Base-by-base conservation (phyloP, 108 stramenopile species). In the Pseudonitzschia delicatissima region DNA sequence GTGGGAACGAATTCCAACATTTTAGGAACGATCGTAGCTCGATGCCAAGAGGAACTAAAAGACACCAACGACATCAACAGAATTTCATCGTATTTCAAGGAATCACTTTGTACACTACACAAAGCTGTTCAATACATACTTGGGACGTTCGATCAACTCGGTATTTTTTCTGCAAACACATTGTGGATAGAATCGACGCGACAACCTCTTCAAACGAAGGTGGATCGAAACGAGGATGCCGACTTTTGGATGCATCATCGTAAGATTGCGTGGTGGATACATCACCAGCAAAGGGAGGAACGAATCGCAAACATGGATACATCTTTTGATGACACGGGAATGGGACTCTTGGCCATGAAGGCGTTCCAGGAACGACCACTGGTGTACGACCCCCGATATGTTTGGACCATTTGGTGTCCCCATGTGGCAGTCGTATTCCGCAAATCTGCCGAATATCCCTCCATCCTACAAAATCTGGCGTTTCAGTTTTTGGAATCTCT, bases 401-500 rank as follows among this genome's bases (percentile, higher is more conserved):
- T 47, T 20, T 80, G 79, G 79, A 71, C 34, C 0, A 32, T 70
- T 13, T 80, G 68, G 68, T 75, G 74, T 31, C 79, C 79, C 18
- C 79, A 80, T 50, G 66, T 75, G 12, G 25, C 51, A 13, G 53
- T 21, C 12, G 12, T 80, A 26, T 55, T 80, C 18, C 25, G 36
- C 12, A 55, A 33, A 13, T 55, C 53, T 18, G 66, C 11, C 21
- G 60, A 7, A 40, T 33, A 7, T 42, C 37, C 25, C 7, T 9
- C 21, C 3, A 11, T 40, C 17, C 13, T 40, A 35, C 25, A 61
- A 25, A 18, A 6, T 11, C 18, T 18, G 13, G 18, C 60, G 4
- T 33, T 36, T 5, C 11, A 23, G 4, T 61, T 61, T 61, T 37
- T 61, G 11, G 61, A 62, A 63, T 51, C 35, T 13, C 62, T 68